phyloP scores from a whole-genome alignment of 805 yeast genomes.

The Spencermartinsiella europaea region DNA sequence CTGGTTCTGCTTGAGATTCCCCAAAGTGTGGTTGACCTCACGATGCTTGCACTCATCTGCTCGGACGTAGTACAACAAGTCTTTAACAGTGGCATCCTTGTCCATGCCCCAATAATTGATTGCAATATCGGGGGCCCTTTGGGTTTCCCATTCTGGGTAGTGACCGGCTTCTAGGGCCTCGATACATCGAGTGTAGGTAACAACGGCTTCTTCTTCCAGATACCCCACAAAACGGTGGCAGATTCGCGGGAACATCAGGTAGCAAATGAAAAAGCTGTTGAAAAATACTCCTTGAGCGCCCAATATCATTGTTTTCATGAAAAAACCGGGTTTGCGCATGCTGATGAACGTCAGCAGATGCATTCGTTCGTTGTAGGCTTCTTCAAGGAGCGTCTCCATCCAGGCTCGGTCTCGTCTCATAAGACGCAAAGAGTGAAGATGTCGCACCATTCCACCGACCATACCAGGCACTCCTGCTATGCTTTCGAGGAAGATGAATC shows the following conservation, averaged over 20 bases:
- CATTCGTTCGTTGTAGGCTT: slow-evolving; percentile 76
- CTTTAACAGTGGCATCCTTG: slow-evolving; percentile 49
- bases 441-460: slow-evolving; percentile 69
- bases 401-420: slow-evolving; percentile 66
- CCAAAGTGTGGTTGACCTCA: slow-evolving; percentile 74
- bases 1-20: slow-evolving; percentile 46
- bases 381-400: slow-evolving; percentile 68
- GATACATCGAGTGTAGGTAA: slow-evolving; percentile 58
- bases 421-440: slow-evolving; percentile 57
- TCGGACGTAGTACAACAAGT: slow-evolving; percentile 55
- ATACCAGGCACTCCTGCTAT: slow-evolving; percentile 80
- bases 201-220: slow-evolving; percentile 70
- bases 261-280: slow-evolving; percentile 56
- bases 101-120: slow-evolving; percentile 57
- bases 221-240: slow-evolving; percentile 77
- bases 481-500: slow-evolving; percentile 58
- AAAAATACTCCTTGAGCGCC: slow-evolving; percentile 69
- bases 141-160: slow-evolving; percentile 43
- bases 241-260: slow-evolving; percentile 53
- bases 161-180: slow-evolving; percentile 48
- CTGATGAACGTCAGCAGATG: slow-evolving; percentile 65
- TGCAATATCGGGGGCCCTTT: slow-evolving; percentile 44
- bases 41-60: slow-evolving; percentile 79
- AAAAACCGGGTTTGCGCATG: slow-evolving; percentile 56
- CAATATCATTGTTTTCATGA: slow-evolving; percentile 49